Evolutionary conservation across 768 basidiomycete genomes (phyloP).

Genomic region (Suillus paluster): DNA sequence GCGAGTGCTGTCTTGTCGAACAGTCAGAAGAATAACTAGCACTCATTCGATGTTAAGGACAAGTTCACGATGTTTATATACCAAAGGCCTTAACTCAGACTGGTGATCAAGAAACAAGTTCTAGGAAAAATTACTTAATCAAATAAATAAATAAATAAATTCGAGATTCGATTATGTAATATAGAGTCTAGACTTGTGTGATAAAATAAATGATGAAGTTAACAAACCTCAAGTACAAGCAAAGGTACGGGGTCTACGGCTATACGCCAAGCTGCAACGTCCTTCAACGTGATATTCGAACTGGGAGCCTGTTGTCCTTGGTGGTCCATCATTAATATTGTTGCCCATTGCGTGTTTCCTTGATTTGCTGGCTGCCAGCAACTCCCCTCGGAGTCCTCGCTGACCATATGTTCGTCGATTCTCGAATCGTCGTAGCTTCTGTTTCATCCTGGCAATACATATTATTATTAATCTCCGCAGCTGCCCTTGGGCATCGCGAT

Average conservation of each 20-base stretch:
- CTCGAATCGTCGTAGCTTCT: background rate
- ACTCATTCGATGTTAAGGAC: background rate
- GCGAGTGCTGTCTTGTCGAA: background rate
- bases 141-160: no score
- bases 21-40: constrained; percentile 1
- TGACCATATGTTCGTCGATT: background rate
- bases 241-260: no score
- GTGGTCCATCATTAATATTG: background rate
- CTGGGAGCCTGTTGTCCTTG: background rate
- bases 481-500: background rate
- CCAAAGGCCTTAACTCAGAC: background rate
- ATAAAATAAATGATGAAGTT: background rate
- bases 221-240: no score
- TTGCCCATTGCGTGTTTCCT: background rate
- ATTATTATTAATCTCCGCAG: background rate
- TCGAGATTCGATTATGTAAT: background rate
- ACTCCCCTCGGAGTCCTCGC: constrained; percentile 1
- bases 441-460: background rate
- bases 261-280: background rate
- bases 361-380: background rate
- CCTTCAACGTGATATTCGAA: background rate
- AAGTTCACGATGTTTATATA: constrained; percentile 13
- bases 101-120: background rate
- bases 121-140: no score
- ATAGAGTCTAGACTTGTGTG: no score